Conservation (phyloP, 2,329 filamentous ascomycete species). For the Sclerotinia nivalis region DNA sequence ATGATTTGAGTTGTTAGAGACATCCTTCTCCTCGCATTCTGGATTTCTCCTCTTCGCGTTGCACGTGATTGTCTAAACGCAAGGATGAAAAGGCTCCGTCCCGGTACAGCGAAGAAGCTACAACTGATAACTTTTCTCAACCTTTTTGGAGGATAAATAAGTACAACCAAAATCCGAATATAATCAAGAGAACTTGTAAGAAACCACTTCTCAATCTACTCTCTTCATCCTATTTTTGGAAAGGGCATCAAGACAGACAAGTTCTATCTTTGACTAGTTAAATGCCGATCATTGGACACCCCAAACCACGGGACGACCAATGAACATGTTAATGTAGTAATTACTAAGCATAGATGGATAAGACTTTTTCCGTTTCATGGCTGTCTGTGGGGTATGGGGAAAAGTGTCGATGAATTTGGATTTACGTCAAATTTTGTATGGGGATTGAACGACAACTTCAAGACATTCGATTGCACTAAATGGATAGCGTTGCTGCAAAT, state of each 20-base stretch:
- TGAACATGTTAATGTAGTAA: neutral
- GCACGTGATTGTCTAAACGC: constrained; percentile 20
- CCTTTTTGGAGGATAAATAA: neutral
- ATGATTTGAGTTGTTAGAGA: constrained; percentile 36
- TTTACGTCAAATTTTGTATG: constrained; percentile 7
- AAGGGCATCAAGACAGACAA: neutral
- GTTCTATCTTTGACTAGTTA: neutral
- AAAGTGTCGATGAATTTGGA: neutral
- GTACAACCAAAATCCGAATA: neutral
- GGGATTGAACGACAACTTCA: constrained; percentile 8
- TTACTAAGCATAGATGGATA: constrained; percentile 5
- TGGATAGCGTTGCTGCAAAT: neutral
- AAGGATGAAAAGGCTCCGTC: constrained; percentile 3
- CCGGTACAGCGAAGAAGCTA: neutral
- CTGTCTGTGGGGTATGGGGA: constrained; percentile 23
- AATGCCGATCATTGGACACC: neutral
- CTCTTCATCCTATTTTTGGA: neutral
- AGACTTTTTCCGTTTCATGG: constrained; percentile 1
- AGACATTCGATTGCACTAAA: neutral
- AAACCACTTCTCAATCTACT: neutral
- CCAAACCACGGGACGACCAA: neutral
- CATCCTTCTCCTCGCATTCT: constrained; percentile 29
- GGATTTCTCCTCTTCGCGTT: neutral
- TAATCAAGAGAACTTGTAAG: neutral
- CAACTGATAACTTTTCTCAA: neutral